Evolutionary conservation across 2,329 filamentous ascomycete genomes (phyloP), one percentile per base, ranked within the genome.

Genomic region (Dothidotthia symphoricarpi): DNA sequence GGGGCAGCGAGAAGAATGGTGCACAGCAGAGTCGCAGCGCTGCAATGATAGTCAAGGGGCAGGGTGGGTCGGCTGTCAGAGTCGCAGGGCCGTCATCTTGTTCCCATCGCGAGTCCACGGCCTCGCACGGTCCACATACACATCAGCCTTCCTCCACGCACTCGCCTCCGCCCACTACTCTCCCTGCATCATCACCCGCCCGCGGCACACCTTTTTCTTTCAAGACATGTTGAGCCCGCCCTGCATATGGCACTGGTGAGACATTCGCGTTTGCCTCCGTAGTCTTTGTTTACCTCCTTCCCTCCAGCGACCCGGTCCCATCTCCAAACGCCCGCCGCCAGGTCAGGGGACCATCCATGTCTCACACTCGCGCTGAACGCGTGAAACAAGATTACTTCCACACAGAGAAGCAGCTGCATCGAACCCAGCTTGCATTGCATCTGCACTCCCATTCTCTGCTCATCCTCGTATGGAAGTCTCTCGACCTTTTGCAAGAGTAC

Each of bases 301-400:
- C 32, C 22, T 38, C 24, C 12, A 27, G 11, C 41, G 34, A 52
- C 47, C 53, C 34, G 45, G 43, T 36, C 35, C 16, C 34, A 31
- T 45, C 49, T 43, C 51, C 54, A 59, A 57, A 59, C 54, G 37
- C 26, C 45, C 35, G 29, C 45, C 35, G 29, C 34, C 19, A 39
- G 36, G 31, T 41, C 45, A 48, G 39, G 44, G 45, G 44, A 40
- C 36, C 41, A 41, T 28, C 33, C 36, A 28, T 42, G 45, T 48
- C 45, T 45, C 45, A 45, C 19, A 22, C 5, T 9, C 19, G 19
- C 19, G 5, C 5, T 9, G 19, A 22, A 22, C 5, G 19, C 19
- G 19, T 9, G 9, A 22, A 22, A 22, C 19, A 9, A 6, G 19
- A 22, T 22, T 22, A 9, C 19, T 6, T 9, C 19, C 9, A 9